Evolutionary conservation across 163 green algal genomes (phyloP).

Genomic region (Picocystis sp.): DNA sequence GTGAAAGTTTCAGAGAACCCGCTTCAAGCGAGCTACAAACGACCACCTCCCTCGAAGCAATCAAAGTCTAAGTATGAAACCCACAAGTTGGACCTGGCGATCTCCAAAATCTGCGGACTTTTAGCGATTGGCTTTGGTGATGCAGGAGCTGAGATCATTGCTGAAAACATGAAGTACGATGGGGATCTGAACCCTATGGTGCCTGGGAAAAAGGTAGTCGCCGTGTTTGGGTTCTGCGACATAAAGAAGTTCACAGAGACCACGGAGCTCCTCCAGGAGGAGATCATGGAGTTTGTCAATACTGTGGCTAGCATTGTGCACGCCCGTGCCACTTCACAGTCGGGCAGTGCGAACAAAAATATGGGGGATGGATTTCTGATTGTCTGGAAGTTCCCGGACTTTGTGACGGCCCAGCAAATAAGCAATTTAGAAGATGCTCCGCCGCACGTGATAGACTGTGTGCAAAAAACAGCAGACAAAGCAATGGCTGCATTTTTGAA

Average conservation of each 20-base stretch:
- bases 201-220: conserved; percentile 58
- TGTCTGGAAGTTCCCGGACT: conserved; percentile 60
- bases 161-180: conserved; percentile 73
- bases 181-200: conserved; percentile 90
- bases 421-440: background rate
- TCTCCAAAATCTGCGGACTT: conserved; percentile 77
- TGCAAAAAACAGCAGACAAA: conserved; percentile 35
- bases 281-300: conserved; percentile 97
- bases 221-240: conserved; percentile 94
- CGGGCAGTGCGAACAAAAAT: conserved; percentile 92
- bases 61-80: conserved; percentile 44
- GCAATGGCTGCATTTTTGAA: conserved; percentile 76
- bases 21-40: background rate
- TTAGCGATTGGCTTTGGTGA: conserved; percentile 84
- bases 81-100: conserved; percentile 61
- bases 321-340: conserved; percentile 58
- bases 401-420: background rate
- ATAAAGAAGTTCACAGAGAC: conserved; percentile 87
- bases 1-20: conserved; percentile 2
- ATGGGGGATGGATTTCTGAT: conserved; percentile 92
- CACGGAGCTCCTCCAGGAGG: conserved; percentile 86
- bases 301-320: conserved; percentile 84
- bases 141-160: conserved; percentile 70
- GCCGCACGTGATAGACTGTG: no score
- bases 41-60: no score